Evolutionary conservation across 2,329 filamentous ascomycete genomes (phyloP), one percentile per base, ranked within the genome.

Genomic region (Alternaria arborescens): DNA sequence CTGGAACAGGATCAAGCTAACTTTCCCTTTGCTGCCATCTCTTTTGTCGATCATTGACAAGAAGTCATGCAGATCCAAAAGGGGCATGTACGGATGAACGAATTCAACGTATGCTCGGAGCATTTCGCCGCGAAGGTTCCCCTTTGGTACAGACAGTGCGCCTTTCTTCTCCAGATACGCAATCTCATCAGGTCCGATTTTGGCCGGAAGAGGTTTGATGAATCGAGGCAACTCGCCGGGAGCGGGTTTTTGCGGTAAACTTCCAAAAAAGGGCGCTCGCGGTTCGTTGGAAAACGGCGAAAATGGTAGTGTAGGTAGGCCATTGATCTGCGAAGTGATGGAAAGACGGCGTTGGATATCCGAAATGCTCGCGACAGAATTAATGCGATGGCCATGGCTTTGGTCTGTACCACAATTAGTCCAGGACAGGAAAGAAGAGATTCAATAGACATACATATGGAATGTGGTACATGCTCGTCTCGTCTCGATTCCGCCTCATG

Each of bases 11-110:
- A 97, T 87, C 70, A 98, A 82, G 80, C 94, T 97, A 71, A 93
- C 85, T 74, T 88, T 89, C 10, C 90, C 89, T 68, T 87, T 84
- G 47, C 86, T 83, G 14, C 91, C 91, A 75, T 95, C 90, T 11
- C 85, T 83, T 58, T 84, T 83, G 70, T 89, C 87, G 65, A 93
- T 84, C 44, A 86, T 84, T 51, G 81, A 77, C 10, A 89, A 73
- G 58, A 89, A 86, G 32, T 89, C 86, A 64, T 88, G 84, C 48
- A 89, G 70, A 61, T 89, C 93, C 64, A 97, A 81, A 32, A 97
- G 83, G 24, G 94, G 94, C 92, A 97, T 97, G 77, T 92, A 97
- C 1, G 94, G 93, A 77, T 97, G 91, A 8, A 97, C 93, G 76
- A 91, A 97, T 80, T 97, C 91, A 62, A 94, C 85, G 71, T 95